phyloP scores from a whole-genome alignment of 305 asterid genomes.

The Rubia peregrina region DNA sequence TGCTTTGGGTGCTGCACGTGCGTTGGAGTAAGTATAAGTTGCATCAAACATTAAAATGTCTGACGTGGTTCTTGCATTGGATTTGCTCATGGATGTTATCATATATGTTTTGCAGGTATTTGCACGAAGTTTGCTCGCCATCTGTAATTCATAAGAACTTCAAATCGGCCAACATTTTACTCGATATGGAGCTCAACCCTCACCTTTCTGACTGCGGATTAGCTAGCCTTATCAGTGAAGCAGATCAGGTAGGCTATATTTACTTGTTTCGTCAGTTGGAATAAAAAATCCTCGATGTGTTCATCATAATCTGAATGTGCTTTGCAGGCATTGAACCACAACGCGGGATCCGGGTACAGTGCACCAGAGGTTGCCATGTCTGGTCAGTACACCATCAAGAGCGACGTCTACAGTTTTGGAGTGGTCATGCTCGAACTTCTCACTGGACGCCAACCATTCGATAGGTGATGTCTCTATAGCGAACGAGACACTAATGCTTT shows the following conservation, averaged over 20 bases:
- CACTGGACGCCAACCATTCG: conserved; percentile 83
- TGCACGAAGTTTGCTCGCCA: conserved; percentile 94
- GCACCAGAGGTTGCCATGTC: conserved; percentile 98
- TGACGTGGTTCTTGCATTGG: not conserved
- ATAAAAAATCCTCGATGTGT: not conserved
- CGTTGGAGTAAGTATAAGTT: conserved; percentile 60
- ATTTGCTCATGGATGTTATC: conserved; percentile 12
- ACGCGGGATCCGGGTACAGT: conserved; percentile 57
- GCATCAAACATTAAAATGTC: not conserved
- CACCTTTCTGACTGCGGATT: conserved; percentile 90
- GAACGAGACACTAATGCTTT: not conserved
- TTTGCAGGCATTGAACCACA: conserved; percentile 27
- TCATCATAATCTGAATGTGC: not conserved
- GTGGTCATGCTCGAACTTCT: conserved; percentile 44
- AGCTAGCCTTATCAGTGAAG: conserved; percentile 60
- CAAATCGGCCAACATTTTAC: conserved; percentile 82
- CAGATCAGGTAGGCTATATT: conserved; percentile 53
- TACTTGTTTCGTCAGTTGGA: not conserved
- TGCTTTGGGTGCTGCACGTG: conserved; percentile 93
- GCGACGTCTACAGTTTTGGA: conserved; percentile 72
- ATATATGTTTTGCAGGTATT: conserved; percentile 50
- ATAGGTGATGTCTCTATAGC: conserved; percentile 39
- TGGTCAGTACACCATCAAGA: conserved; percentile 80
- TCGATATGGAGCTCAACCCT: conserved; percentile 85
- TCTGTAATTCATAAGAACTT: conserved; percentile 77